A percentile compares a stretch with the other conserved stretches of the same genome.
phyloP scores from a whole-genome alignment of 805 yeast genomes.

The Candida nitratophila region DNA sequence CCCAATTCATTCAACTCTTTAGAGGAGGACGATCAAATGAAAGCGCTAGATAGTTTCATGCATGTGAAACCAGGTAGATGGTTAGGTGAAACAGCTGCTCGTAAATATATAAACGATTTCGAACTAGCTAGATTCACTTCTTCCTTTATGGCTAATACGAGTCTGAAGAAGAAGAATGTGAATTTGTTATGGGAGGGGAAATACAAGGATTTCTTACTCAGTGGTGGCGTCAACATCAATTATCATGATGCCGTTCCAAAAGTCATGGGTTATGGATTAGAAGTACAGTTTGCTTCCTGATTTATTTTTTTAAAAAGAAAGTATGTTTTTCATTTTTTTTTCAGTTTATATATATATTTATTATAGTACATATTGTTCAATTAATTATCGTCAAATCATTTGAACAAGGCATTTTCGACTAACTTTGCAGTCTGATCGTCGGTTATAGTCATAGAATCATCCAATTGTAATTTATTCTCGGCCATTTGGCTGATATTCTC shows the following conservation, averaged over 20 bases:
- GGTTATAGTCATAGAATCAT: conserved; percentile 46
- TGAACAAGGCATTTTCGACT: conserved; percentile 41
- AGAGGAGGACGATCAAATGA: conserved; percentile 14
- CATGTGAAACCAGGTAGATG: conserved; percentile 13
- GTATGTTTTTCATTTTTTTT: no score
- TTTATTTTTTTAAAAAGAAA: neutral
- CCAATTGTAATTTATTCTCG: conserved; percentile 84
- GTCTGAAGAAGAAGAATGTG: conserved; percentile 53
- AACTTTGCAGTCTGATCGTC: conserved; percentile 49
- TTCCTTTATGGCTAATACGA: conserved; percentile 68
- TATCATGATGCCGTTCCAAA: conserved; percentile 39
- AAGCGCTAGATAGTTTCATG: conserved; percentile 15
- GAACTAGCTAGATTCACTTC: conserved; percentile 53
- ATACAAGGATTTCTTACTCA: conserved; percentile 67
- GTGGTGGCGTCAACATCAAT: conserved; percentile 60
- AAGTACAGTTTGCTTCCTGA: conserved; percentile 55
- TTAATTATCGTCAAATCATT: no score
- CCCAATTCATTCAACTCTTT: conserved; percentile 10
- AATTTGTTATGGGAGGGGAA: conserved; percentile 85
- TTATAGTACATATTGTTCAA: no score
- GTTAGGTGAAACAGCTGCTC: conserved; percentile 12
- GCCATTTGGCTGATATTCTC: conserved; percentile 85
- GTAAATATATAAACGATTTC: conserved; percentile 27
- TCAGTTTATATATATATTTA: no score
- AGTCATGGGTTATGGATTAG: conserved; percentile 47